A percentile compares a stretch with the other conserved stretches of the same genome.
phyloP scores from a whole-genome alignment of 305 asterid genomes.

The Solanum hybrid region DNA sequence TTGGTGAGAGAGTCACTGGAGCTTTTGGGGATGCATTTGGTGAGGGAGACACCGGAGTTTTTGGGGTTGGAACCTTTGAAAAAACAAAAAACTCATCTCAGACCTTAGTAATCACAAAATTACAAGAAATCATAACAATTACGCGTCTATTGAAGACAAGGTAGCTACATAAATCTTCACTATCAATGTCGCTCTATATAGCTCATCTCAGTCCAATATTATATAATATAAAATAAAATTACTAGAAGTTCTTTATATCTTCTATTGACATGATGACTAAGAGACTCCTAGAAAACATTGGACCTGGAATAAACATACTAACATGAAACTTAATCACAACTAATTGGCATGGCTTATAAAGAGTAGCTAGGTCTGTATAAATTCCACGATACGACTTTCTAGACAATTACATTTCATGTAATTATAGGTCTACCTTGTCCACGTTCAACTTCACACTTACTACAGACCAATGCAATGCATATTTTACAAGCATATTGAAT shows the following conservation, averaged over 20 bases:
- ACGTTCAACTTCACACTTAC: not conserved
- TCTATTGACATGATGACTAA: not conserved
- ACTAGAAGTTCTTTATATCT: not conserved
- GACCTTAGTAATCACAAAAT: not conserved
- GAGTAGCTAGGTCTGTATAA: not conserved
- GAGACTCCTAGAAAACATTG: not conserved
- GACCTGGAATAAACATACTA: not conserved
- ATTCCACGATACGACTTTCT: not conserved
- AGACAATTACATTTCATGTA: not conserved
- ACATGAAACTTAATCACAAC: not conserved
- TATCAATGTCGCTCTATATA: not conserved
- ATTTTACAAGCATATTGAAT: not conserved
- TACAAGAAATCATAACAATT: not conserved
- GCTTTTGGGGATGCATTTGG: not conserved
- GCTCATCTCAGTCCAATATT: not conserved
- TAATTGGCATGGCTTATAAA: not conserved
- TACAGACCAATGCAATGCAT: not conserved
- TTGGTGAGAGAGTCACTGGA: conserved; percentile 8
- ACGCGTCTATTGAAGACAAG: not conserved
- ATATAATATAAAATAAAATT: not conserved
- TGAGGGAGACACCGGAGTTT: conserved; percentile 15
- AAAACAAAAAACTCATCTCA: not conserved
- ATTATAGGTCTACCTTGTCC: not conserved
- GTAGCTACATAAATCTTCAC: not conserved
- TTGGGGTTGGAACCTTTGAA: conserved; percentile 6